These are phyloP conservation scores for Suillus hirtellus DNA, from an alignment of 768 basidiomycete genomes.

Conservation along the genomic window DNA sequence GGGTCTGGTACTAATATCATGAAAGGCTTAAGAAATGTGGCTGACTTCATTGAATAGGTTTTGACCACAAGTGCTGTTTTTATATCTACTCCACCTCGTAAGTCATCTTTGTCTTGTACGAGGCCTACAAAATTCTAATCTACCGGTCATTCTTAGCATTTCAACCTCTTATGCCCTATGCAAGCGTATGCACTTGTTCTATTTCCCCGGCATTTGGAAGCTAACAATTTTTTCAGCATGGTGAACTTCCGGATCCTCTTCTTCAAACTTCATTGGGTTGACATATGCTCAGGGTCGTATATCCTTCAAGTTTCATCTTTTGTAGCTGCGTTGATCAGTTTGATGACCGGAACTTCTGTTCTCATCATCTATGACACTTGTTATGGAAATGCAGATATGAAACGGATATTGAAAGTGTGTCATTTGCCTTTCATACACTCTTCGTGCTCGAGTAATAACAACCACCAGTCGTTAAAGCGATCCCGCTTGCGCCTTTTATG, in stretches of 20 bases:
- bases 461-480: neutral
- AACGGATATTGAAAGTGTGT: neutral
- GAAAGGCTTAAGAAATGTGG: neutral
- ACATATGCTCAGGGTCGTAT: neutral
- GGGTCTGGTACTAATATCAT: neutral
- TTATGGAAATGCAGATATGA: neutral
- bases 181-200: neutral
- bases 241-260: neutral
- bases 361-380: constrained; percentile 2
- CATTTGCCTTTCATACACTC: neutral
- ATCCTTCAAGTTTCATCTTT: constrained; percentile 2
- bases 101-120: neutral
- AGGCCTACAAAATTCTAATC: neutral
- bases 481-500: neutral
- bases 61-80: constrained; percentile 6
- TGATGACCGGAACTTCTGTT: constrained; percentile 2
- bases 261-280: neutral
- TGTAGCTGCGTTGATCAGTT: neutral
- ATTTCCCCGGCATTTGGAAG: neutral
- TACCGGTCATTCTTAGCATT: neutral
- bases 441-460: neutral
- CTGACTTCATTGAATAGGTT: neutral
- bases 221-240: neutral
- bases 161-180: constrained; percentile 1
- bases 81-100: neutral